A percentile compares a stretch with the other conserved stretches of the same genome.
Conservation (phyloP, 306 rosid species). For the Lupinus albus region DNA sequence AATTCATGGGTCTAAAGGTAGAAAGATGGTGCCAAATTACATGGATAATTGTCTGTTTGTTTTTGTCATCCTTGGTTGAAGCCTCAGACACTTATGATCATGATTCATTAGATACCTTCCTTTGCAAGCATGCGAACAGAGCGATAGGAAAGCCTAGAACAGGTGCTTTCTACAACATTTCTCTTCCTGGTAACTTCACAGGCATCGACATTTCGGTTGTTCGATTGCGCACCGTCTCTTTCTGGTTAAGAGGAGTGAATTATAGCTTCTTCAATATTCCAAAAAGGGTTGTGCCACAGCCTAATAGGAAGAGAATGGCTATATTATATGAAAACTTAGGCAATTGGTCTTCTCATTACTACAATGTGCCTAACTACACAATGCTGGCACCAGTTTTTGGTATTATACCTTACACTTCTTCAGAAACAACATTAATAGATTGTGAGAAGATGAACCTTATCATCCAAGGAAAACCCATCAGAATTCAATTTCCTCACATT, state of each 20-base stretch:
- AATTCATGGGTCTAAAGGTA: slow-evolving; percentile 55
- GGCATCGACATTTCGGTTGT: slow-evolving; percentile 61
- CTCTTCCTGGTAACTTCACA: slow-evolving; percentile 72
- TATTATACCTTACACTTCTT: slow-evolving; percentile 59
- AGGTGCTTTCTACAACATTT: slow-evolving; percentile 56
- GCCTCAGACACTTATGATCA: slow-evolving; percentile 40
- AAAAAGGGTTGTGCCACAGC: slow-evolving; percentile 50
- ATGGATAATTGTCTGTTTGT: slow-evolving; percentile 45
- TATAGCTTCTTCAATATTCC: slow-evolving; percentile 58
- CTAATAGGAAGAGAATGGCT: slow-evolving; percentile 54
- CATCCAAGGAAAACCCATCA: slow-evolving; percentile 51
- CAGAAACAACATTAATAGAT: slow-evolving; percentile 35
- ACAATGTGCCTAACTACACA: slow-evolving; percentile 58
- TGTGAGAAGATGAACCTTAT: slow-evolving; percentile 44
- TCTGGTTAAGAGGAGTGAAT: slow-evolving; percentile 63
- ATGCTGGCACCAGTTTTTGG: slow-evolving; percentile 82
- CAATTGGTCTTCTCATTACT: slow-evolving; percentile 72
- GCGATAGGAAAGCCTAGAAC: slow-evolving; percentile 47
- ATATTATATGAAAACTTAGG: slow-evolving; percentile 74
- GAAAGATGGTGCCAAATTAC: slow-evolving; percentile 48
- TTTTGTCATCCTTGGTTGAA: slow-evolving; percentile 41
- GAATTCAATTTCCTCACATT: slow-evolving; percentile 46
- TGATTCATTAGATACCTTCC: slow-evolving; percentile 48
- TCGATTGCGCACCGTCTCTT: slow-evolving; percentile 53
- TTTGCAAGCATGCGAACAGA: slow-evolving; percentile 50